Evolutionary conservation across 768 basidiomycete species (phyloP).

Genomic region (Rhizopogon vinicolor): DNA sequence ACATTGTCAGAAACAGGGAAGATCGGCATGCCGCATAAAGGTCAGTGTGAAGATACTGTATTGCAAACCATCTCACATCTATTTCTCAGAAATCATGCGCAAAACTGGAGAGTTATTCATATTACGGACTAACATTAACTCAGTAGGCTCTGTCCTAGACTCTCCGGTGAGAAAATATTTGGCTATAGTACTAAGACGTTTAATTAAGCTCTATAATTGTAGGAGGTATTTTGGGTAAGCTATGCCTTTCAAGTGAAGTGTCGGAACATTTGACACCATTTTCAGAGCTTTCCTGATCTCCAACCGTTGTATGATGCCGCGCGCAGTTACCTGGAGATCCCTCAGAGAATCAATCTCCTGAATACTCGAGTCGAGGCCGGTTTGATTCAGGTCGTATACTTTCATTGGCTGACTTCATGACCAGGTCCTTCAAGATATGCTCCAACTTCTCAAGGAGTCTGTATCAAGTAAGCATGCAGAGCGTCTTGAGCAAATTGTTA

Average conservation of each 20-base stretch:
- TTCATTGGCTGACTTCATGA: slow-evolving; percentile 3
- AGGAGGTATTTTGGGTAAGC: slow-evolving; percentile 94
- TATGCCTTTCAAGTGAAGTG: slow-evolving; percentile 7
- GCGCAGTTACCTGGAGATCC: slow-evolving; percentile 91
- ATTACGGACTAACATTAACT: slow-evolving; percentile 89
- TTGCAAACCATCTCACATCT: slow-evolving; percentile 4
- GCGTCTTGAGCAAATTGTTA: slow-evolving; percentile 89
- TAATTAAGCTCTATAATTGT: slow-evolving; percentile 3
- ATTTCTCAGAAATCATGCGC: slow-evolving; percentile 82
- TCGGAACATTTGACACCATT: slow-evolving; percentile 9
- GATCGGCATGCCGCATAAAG: slow-evolving; percentile 85
- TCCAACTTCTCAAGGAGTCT: slow-evolving; percentile 90
- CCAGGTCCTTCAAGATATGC: slow-evolving; percentile 94
- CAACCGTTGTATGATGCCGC: slow-evolving; percentile 94
- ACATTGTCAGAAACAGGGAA: slow-evolving; percentile 92
- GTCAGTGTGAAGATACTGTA: slow-evolving; percentile 28
- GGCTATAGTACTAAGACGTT: slow-evolving; percentile 1
- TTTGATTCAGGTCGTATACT: slow-evolving; percentile 8
- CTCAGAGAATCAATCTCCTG: slow-evolving; percentile 87
- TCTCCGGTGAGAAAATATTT: slow-evolving; percentile 63
- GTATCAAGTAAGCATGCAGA: slow-evolving; percentile 90
- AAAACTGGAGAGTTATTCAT: slow-evolving; percentile 95
- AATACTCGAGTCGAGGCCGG: slow-evolving; percentile 90
- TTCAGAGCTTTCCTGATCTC: slow-evolving; percentile 86
- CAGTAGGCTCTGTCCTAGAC: slow-evolving; percentile 95